Evolutionary conservation across 257 asterid species (phyloP).

Genomic region (Solanum tarijense): DNA sequence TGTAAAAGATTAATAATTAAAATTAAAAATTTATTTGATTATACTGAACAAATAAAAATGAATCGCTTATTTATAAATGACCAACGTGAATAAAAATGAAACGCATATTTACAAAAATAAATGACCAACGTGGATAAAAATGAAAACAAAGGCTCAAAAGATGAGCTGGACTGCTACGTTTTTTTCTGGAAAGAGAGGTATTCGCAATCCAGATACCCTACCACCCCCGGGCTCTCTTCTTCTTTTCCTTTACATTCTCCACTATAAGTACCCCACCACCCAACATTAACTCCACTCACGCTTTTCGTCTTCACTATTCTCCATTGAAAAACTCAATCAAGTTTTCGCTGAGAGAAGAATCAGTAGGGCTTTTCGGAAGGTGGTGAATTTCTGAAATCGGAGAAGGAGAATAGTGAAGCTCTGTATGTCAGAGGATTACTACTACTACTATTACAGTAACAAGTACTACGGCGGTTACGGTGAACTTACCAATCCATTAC

Average conservation of each 20-base stretch:
- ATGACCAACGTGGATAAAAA: background rate
- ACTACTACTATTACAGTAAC: conserved; percentile 10
- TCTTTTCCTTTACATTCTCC: background rate
- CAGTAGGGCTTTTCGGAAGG: background rate
- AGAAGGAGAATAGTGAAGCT: conserved; percentile 18
- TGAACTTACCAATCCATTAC: conserved; percentile 64
- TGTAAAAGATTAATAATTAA: too few species aligned
- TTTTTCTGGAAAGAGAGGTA: background rate
- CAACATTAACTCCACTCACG: background rate
- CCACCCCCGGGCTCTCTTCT: background rate
- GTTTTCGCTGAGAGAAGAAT: background rate
- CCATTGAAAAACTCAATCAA: background rate
- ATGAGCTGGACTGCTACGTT: background rate
- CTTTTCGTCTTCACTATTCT: background rate
- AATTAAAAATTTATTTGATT: too few species aligned
- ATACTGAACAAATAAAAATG: too few species aligned
- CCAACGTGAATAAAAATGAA: too few species aligned
- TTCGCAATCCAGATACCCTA: background rate
- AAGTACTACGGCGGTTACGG: conserved; percentile 54
- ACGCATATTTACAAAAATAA: too few species aligned
- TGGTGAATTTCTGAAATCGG: conserved; percentile 18
- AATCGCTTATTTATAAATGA: too few species aligned
- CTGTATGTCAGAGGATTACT: conserved; percentile 65
- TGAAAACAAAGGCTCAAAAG: background rate
- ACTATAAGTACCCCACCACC: background rate